Evolutionary conservation across 257 asterid species (phyloP), one percentile per base, ranked within the genome.

Genomic region (Penstemon newberryi): DNA sequence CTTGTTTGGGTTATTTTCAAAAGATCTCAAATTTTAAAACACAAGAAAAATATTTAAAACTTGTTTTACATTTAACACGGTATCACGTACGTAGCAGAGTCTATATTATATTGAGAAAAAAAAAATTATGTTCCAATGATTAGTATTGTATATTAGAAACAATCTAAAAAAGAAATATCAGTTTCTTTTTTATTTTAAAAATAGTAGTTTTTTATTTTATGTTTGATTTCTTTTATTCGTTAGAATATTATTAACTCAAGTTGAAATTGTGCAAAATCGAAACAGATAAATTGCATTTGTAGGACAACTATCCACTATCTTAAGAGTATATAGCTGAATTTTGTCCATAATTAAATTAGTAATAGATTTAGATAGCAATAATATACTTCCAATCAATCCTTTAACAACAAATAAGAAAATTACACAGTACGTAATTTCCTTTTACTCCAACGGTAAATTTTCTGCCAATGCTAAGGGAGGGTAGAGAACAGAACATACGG

Each of bases 401-500:
- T 53, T 4, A 19, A 53, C 11, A 56, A 56, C 19, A 9, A 10
- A 25, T 25, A 25, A 25, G 33, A 25, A 25, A 25, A 25, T 25
- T 25, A 25, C 18, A 15, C 18, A 15, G 18, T 15, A 15, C 18
- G 2, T 49, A 1, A 10, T 49, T 49, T 2, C 10, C 0, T 7
- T 70, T 1, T 51, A 9, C 13, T 10, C 9, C 13, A 25, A 44
- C 65, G 9, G 55, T 56, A 65, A 72, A 37, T 42, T 46, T 62
- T 39, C 19, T 54, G 70, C 39, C 61, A 47, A 37, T 13, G 47
- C 56, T 41, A 2, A 41, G 47, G 52, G 13, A 55, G 49, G 8
- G 39, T 9, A 12, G 5, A 12, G 63, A n/a, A 15, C 52, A 12
- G 63, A n/a, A 15, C 52, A 56, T 83, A 79, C 84, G 82, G 77